phyloP scores from a whole-genome alignment of 495 filamentous ascomycete genomes.

The Aspergillus sclerotiicarbonarius region DNA sequence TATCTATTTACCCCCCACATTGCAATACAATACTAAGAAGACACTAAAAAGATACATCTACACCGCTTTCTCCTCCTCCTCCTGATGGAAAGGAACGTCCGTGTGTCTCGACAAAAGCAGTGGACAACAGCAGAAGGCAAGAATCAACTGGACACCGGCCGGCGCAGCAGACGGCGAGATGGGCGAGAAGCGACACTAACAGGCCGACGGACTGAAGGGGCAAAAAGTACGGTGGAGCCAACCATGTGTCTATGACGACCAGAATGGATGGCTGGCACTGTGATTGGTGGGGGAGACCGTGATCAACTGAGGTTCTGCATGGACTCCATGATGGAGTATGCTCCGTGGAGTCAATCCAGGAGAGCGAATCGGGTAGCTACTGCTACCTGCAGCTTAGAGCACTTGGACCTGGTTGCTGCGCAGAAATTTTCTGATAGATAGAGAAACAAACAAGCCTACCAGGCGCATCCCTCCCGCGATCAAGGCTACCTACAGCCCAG shows the following conservation, averaged over 20 bases:
- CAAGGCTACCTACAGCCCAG: neutral
- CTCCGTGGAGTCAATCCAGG: slow-evolving; percentile 15
- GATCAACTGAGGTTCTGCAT: slow-evolving; percentile 31
- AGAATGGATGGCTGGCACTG: neutral
- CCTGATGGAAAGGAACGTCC: neutral
- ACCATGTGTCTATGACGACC: slow-evolving; percentile 29
- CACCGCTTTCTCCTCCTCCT: neutral
- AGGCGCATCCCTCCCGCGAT: neutral
- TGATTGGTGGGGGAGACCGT: slow-evolving; percentile 18
- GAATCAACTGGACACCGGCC: slow-evolving; percentile 2
- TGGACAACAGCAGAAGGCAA: neutral
- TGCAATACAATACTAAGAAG: neutral
- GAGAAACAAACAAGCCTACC: slow-evolving; percentile 20
- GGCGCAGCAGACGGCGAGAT: neutral
- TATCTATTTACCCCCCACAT: neutral
- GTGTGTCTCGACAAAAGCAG: neutral
- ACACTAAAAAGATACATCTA: neutral
- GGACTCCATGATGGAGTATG: slow-evolving; percentile 17
- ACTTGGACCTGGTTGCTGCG: slow-evolving; percentile 15
- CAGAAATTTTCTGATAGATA: slow-evolving; percentile 19
- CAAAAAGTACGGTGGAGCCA: slow-evolving; percentile 24
- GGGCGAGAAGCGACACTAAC: slow-evolving; percentile 2
- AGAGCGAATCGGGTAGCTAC: slow-evolving; percentile 20
- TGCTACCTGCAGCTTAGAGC: slow-evolving; percentile 8
- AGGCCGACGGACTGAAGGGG: slow-evolving; percentile 16